Percentiles rank a stretch among this genome's conserved stretches.
phyloP scores from a whole-genome alignment of 1,284 basidiomycete genomes.

The Naganishia liquefaciens region DNA sequence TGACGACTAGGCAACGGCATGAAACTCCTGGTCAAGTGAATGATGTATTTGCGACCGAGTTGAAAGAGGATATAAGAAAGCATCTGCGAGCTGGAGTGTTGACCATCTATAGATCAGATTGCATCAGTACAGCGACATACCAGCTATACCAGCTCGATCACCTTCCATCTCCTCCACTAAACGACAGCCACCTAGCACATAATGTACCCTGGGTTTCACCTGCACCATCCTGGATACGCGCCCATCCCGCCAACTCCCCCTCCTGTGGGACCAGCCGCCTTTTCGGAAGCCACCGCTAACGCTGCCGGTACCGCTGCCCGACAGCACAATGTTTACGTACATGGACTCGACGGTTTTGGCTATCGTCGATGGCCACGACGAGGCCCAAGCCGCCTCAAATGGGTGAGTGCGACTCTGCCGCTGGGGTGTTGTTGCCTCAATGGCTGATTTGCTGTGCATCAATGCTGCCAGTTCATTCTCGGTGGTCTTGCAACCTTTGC shows the following conservation, averaged over 20 bases:
- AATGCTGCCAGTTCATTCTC: neutral
- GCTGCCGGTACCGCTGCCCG: conserved; percentile 4
- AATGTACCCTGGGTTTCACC: conserved; percentile 21
- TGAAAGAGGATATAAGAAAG: neutral
- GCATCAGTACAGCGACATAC: neutral
- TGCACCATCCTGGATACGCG: conserved; percentile 4
- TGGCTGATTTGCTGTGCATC: neutral
- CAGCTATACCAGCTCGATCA: neutral
- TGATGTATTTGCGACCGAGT: neutral
- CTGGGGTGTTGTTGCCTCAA: neutral
- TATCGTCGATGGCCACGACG: neutral
- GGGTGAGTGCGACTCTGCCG: neutral
- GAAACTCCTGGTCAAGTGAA: neutral
- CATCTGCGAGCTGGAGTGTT: neutral
- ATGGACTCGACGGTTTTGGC: conserved; percentile 2
- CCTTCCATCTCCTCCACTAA: neutral
- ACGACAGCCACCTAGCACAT: neutral
- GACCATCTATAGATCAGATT: neutral
- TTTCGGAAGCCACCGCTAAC: conserved; percentile 8
- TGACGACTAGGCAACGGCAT: neutral
- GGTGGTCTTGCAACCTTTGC: conserved; percentile 8
- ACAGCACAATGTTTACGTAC: conserved; percentile 21
- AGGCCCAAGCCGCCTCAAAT: conserved; percentile 20
- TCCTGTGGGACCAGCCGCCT: neutral
- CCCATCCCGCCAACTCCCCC: neutral